Percentiles rank a stretch among this genome's conserved stretches.
These are phyloP conservation scores for Cyberlindnera misumaiensis DNA, from an alignment of 805 yeast genomes.

Conservation along the genomic window DNA sequence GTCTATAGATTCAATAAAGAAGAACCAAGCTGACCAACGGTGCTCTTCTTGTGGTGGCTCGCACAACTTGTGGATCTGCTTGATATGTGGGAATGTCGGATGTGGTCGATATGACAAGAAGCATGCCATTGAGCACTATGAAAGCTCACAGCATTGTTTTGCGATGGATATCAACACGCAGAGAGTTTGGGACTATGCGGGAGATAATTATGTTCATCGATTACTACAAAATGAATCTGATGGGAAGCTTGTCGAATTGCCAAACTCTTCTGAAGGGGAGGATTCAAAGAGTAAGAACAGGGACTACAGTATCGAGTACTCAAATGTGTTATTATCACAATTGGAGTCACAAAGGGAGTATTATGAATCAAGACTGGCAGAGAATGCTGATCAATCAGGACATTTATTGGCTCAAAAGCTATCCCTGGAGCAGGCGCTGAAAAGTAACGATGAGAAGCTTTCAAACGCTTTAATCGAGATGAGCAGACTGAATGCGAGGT, in stretches of 20 bases:
- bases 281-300: slow-evolving; percentile 35
- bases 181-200: slow-evolving; percentile 92
- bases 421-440: not conserved
- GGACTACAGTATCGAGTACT: slow-evolving; percentile 70
- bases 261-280: slow-evolving; percentile 3
- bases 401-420: slow-evolving; percentile 3
- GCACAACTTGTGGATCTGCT: slow-evolving; percentile 78
- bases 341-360: slow-evolving; percentile 81
- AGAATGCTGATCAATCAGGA: slow-evolving; percentile 24
- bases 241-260: slow-evolving; percentile 80
- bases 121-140: slow-evolving; percentile 81
- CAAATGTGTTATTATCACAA: slow-evolving; percentile 71
- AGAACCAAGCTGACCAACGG: slow-evolving; percentile 9
- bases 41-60: slow-evolving; percentile 51
- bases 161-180: slow-evolving; percentile 83
- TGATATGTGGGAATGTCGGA: slow-evolving; percentile 87
- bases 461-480: not conserved
- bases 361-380: slow-evolving; percentile 50
- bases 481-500: not conserved
- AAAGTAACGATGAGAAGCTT: not conserved
- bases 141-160: slow-evolving; percentile 75
- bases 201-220: slow-evolving; percentile 85
- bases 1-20: slow-evolving; percentile 20
- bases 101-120: slow-evolving; percentile 83
- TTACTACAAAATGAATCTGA: slow-evolving; percentile 78